Conservation (phyloP, 2,329 filamentous ascomycete species). For the Pseudogymnoascus sp. region DNA sequence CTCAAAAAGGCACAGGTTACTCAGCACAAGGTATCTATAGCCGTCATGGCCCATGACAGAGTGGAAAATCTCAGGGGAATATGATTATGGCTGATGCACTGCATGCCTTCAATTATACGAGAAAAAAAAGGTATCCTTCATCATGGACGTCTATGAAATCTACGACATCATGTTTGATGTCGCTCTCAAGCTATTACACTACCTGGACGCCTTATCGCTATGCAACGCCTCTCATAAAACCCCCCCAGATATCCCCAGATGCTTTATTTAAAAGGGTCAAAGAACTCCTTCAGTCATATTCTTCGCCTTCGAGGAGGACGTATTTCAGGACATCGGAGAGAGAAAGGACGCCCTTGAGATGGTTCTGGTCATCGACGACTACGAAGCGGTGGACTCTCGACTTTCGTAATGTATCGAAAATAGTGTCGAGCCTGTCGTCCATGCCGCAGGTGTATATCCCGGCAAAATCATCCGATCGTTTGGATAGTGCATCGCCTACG, state of each 20-base stretch:
- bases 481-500: slow-evolving; percentile 83
- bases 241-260: slow-evolving; percentile 14
- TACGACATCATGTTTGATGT: slow-evolving; percentile 18
- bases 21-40: neutral
- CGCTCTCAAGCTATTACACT: slow-evolving; percentile 18
- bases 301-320: slow-evolving; percentile 60
- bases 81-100: neutral
- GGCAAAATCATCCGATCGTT: slow-evolving; percentile 81
- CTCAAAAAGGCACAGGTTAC: neutral
- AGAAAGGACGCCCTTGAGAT: slow-evolving; percentile 81
- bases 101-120: slow-evolving; percentile 1
- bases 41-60: neutral
- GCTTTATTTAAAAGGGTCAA: slow-evolving; percentile 3
- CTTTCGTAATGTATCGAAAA: slow-evolving; percentile 94
- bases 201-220: slow-evolving; percentile 29
- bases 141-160: slow-evolving; percentile 21
- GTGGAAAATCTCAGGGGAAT: neutral
- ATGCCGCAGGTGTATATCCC: slow-evolving; percentile 95
- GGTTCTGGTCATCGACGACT: slow-evolving; percentile 83
- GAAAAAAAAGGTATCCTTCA: slow-evolving; percentile 21
- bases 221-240: slow-evolving; percentile 25
- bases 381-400: slow-evolving; percentile 89
- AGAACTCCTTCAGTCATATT: slow-evolving; percentile 8
- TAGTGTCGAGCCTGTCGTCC: slow-evolving; percentile 85
- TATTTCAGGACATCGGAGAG: slow-evolving; percentile 96